Evolutionary conservation across 257 asterid species (phyloP).

Genomic region (Sherardia arvensis): DNA sequence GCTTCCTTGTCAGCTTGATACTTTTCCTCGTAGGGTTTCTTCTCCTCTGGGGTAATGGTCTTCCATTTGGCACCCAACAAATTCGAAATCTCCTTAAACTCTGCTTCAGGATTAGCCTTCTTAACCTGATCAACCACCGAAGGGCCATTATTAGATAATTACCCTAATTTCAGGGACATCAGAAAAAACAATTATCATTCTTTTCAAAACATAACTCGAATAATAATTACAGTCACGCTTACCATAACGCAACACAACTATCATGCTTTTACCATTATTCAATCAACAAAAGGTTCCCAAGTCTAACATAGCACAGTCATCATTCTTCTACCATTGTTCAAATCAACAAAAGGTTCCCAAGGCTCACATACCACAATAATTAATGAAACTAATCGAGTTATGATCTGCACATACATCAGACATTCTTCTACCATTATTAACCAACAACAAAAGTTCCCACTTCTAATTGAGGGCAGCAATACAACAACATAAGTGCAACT

Average conservation of each 20-base stretch:
- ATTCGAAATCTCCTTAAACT: slow-evolving; percentile 60
- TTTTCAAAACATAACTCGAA: neutral
- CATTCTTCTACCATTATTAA: too few species aligned
- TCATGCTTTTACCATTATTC: too few species aligned
- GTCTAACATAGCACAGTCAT: too few species aligned
- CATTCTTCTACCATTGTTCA: neutral
- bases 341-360: neutral
- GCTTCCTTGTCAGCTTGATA: slow-evolving; percentile 73
- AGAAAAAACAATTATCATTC: neutral
- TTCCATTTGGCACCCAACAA: slow-evolving; percentile 78
- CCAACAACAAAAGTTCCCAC: too few species aligned
- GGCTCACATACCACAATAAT: too few species aligned
- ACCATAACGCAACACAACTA: too few species aligned
- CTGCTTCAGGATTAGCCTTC: slow-evolving; percentile 58
- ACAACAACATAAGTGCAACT: too few species aligned
- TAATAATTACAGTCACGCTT: neutral
- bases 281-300: too few species aligned
- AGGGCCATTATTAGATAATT: neutral
- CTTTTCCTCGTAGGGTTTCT: slow-evolving; percentile 79
- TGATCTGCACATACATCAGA: too few species aligned
- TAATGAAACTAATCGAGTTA: too few species aligned
- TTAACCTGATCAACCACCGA: slow-evolving; percentile 51
- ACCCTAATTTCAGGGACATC: neutral
- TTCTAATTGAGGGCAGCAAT: neutral
- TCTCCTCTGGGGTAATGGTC: slow-evolving; percentile 57